Base-by-base conservation (phyloP, 1,284 basidiomycete species). In the Xerocomus cyaneibrunnescens region DNA sequence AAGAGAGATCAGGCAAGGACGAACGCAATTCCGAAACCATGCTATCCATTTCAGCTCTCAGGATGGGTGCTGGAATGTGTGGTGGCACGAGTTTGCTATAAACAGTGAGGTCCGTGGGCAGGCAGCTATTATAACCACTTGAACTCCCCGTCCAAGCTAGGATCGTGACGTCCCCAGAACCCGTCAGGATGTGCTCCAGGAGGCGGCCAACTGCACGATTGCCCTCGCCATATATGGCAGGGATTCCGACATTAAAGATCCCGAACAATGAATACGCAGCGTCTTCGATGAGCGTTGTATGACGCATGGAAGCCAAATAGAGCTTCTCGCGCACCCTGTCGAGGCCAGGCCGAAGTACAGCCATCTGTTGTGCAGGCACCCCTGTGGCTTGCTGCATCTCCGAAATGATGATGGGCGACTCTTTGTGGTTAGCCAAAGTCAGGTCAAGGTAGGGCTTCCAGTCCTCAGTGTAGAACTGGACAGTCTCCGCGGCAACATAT, bases 41-140 rank as follows among this genome's bases (percentile, higher is more conserved):
- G 6, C 7, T 12, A 14, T 39, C 25, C 27, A 46, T 40, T 19
- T 48, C 39, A 7, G 48, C 21, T 7, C 14, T 17, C 39, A 42
- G 28, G 16, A 52, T 32, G 14, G 48, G 22, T 4, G 7, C 17
- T 3, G 50, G 39, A 9, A 52, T 21, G 32, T 51, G 48, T 17
- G 27, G 39, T 14, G 48, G 39, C 13, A 42, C 32, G 7, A 43
- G 50, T 21, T 31, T 22, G 14, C 32, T 8, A 8, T 52, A 52
- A 34, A 52, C 50, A 2, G 21, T 31, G 22, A 51, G 47, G 32
- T 51, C 50, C 8, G 7, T n/a, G 4, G 50, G 50, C 3, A 51
- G 31, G n/a, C 50, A 50, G 22, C 50, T 50, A 25, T 51, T 51
- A 14, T 51, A 51, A 12, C 22, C 25, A 5, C 50, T 27, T 0